A percentile compares a stretch with the other conserved stretches of the same genome.
Conservation (phyloP, 805 yeast genomes). For the Candida hispaniensis region DNA sequence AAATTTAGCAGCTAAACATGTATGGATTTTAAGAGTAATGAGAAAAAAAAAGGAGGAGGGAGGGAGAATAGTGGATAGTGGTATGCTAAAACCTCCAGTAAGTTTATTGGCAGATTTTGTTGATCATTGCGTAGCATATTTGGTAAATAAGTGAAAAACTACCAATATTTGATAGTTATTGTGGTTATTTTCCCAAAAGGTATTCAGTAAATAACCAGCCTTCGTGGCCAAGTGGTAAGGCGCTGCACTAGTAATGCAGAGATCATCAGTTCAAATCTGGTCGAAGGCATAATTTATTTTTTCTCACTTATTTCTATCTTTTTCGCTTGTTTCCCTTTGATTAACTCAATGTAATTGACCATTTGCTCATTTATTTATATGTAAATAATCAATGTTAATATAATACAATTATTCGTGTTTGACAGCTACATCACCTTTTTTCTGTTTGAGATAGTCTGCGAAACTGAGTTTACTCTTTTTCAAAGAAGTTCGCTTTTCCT, state of each 20-base stretch:
- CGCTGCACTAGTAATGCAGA: slow-evolving; percentile 15
- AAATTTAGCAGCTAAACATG: too few species aligned
- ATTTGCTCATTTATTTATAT: background rate
- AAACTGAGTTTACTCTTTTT: slow-evolving; percentile 12
- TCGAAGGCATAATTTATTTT: slow-evolving; percentile 9
- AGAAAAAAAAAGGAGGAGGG: too few species aligned
- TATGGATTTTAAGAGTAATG: too few species aligned
- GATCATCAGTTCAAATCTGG: slow-evolving; percentile 16
- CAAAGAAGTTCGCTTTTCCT: slow-evolving; percentile 5
- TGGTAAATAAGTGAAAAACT: too few species aligned
- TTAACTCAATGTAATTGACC: background rate
- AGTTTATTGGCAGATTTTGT: too few species aligned
- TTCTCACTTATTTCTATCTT: background rate
- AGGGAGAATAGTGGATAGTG: too few species aligned
- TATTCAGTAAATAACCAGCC: background rate
- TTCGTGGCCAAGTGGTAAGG: slow-evolving; percentile 16
- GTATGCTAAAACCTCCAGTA: too few species aligned
- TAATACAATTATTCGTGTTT: too few species aligned
- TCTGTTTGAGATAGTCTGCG: slow-evolving; percentile 14
- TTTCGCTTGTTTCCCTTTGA: too few species aligned
- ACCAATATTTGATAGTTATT: too few species aligned
- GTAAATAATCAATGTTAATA: slow-evolving; percentile 7
- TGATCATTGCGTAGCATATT: too few species aligned
- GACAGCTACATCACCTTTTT: slow-evolving; percentile 4
- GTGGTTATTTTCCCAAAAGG: too few species aligned